These are phyloP conservation scores for Candida piceae DNA, from an alignment of 805 yeast genomes.

Conservation along the genomic window DNA sequence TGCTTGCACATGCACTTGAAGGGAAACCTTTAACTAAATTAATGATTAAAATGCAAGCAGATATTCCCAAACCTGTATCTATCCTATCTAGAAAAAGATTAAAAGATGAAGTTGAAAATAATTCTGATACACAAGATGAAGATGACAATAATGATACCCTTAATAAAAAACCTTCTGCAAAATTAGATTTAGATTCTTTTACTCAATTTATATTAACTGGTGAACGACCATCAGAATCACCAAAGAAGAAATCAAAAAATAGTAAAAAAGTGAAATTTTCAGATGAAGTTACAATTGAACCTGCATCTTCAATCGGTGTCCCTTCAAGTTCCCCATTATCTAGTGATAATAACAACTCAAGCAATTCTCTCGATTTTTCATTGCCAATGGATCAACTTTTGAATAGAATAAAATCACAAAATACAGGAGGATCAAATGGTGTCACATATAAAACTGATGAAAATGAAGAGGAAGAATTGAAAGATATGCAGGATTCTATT, in stretches of 20 bases:
- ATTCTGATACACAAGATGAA: conserved; percentile 15
- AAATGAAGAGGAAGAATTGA: conserved; percentile 66
- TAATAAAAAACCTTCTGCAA: conserved; percentile 21
- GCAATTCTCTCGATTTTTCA: conserved; percentile 44
- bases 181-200: conserved; percentile 79
- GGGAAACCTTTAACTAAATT: conserved; percentile 51
- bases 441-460: conserved; percentile 31
- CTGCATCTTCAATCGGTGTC: conserved; percentile 18
- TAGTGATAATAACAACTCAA: conserved; percentile 6
- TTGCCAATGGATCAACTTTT: conserved; percentile 76
- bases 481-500: conserved; percentile 70
- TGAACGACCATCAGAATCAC: conserved; percentile 49
- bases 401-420: conserved; percentile 34
- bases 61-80: conserved; percentile 75
- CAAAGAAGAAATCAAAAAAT: conserved; percentile 35
- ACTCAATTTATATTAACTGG: conserved; percentile 83
- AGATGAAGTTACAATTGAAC: conserved; percentile 48
- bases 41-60: conserved; percentile 50
- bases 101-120: conserved; percentile 36
- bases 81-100: conserved; percentile 60
- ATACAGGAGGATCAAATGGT: conserved; percentile 12
- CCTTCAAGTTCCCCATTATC: conserved; percentile 6
- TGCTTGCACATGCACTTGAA: conserved; percentile 60
- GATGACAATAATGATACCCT: conserved; percentile 9
- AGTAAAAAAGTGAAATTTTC: conserved; percentile 67